Conservation (phyloP, 2,329 filamentous ascomycete species). For the Trichoderma pleuroti region DNA sequence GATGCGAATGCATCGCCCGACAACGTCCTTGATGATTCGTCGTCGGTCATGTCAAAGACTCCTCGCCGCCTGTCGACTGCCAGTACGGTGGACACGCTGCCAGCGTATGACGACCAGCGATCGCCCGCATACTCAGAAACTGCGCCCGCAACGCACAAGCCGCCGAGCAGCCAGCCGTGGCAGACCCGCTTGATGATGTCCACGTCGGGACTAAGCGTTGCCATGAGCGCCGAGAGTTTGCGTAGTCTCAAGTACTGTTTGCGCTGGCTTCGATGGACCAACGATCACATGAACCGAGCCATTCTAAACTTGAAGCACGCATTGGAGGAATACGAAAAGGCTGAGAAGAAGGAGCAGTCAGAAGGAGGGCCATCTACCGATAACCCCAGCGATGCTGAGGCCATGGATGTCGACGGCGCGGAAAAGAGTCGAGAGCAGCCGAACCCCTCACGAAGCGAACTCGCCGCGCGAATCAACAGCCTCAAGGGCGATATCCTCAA, state of each 20-base stretch:
- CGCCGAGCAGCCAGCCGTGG: slow-evolving; percentile 52
- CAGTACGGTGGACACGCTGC: slow-evolving; percentile 70
- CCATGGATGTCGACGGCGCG: slow-evolving; percentile 11
- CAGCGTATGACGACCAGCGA: slow-evolving; percentile 76
- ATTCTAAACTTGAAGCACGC: slow-evolving; percentile 71
- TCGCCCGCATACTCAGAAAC: slow-evolving; percentile 72
- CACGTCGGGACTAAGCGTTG: slow-evolving; percentile 84
- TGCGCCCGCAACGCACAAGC: slow-evolving; percentile 31
- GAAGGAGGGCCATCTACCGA: slow-evolving; percentile 11
- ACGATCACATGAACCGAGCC: slow-evolving; percentile 72
- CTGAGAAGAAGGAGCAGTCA: slow-evolving; percentile 15
- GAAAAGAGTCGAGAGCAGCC: slow-evolving; percentile 22
- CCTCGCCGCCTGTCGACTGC: slow-evolving; percentile 58
- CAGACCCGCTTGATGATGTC: slow-evolving; percentile 82
- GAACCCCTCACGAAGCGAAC: slow-evolving; percentile 38
- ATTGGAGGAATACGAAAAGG: slow-evolving; percentile 73
- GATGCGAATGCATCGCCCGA: slow-evolving; percentile 27
- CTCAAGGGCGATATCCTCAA: slow-evolving; percentile 70
- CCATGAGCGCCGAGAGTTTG: slow-evolving; percentile 85
- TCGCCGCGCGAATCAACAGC: slow-evolving; percentile 62
- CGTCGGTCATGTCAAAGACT: slow-evolving; percentile 28
- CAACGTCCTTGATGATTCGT: slow-evolving; percentile 24
- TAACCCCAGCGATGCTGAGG: not conserved
- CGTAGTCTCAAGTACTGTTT: slow-evolving; percentile 82
- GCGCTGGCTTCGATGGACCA: slow-evolving; percentile 74